A percentile compares a stretch with the other conserved stretches of the same genome.
These are phyloP conservation scores for barrel medic (Medicago truncatula) DNA, from an alignment of 306 rosid genomes.

Conservation along the genomic window MtrunA17r5.0-ANR NC_053043.1:4514501-4515000, in stretches of 20 bases:
- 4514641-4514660: conserved; percentile 21
- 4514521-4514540: too few species aligned
- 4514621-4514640: conserved; percentile 42
- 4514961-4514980: background rate
- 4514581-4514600: conserved; percentile 57
- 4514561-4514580: background rate
- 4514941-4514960: background rate
- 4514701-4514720: conserved; percentile 39
- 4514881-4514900: too few species aligned
- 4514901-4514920: too few species aligned
- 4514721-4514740: conserved; percentile 52
- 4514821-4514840: background rate
- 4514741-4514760: conserved; percentile 4
- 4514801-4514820: conserved; percentile 11
- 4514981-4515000: conserved; percentile 25
- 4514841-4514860: conserved; percentile 20
- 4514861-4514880: too few species aligned
- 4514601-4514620: conserved; percentile 35
- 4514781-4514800: conserved; percentile 16
- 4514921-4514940: background rate
- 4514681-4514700: conserved; percentile 49
- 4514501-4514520: too few species aligned
- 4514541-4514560: too few species aligned
- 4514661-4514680: conserved; percentile 52
- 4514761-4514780: conserved; percentile 17